phyloP scores from a whole-genome alignment of 192 early-diverging fungal genomes.

The Fimicolochytrium jonesii region DNA sequence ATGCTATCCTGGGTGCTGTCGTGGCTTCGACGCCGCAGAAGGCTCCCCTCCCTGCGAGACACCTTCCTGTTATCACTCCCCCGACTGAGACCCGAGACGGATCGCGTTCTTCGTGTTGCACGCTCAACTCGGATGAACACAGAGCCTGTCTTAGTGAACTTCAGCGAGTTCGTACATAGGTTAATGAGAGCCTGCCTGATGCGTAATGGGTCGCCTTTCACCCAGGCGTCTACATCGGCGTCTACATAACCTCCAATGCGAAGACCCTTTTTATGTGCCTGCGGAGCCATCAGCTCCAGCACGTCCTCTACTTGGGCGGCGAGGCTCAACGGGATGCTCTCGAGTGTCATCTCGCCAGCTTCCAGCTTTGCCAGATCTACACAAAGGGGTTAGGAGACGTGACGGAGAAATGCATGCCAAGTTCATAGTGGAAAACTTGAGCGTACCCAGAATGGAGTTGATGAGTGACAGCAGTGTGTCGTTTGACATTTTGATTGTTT shows the following conservation, averaged over 20 bases:
- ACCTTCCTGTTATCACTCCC: no score
- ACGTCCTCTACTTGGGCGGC: constrained; percentile 59
- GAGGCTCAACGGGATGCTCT: constrained; percentile 65
- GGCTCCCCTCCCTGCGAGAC: no score
- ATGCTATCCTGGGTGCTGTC: no score
- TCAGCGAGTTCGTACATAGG: constrained; percentile 78
- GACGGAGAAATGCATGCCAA: neutral
- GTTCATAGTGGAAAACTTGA: neutral
- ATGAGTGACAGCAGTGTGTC: constrained; percentile 73
- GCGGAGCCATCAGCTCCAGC: constrained; percentile 67
- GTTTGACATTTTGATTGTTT: constrained; percentile 36
- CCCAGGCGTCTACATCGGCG: constrained; percentile 61
- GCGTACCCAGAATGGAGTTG: constrained; percentile 77
- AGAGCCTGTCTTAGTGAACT: constrained; percentile 36
- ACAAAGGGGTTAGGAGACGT: no score
- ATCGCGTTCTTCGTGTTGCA: no score
- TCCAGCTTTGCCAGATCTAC: constrained; percentile 49
- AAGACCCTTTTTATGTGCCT: constrained; percentile 71
- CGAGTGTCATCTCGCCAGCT: constrained; percentile 76
- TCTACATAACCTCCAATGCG: constrained; percentile 65
- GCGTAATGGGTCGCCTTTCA: constrained; percentile 72
- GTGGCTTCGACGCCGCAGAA: no score
- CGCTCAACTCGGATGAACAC: no score
- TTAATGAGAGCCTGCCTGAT: constrained; percentile 79
- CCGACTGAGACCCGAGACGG: no score